Evolutionary conservation across 2,329 filamentous ascomycete species (phyloP).

Genomic region (Aspergillus uvarum): DNA sequence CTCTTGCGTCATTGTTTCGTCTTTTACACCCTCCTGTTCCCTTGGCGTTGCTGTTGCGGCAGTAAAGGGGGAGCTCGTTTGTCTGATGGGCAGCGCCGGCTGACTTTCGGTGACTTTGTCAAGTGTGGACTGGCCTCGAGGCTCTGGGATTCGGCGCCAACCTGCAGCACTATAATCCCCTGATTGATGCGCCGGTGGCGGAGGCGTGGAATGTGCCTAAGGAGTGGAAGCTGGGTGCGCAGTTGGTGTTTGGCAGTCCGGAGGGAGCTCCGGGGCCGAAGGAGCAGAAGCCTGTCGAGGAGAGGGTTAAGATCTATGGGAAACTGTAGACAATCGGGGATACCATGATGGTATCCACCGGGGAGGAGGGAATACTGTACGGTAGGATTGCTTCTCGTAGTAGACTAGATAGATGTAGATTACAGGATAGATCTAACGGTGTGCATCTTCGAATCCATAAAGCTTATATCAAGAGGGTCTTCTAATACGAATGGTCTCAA

Average conservation of each 20-base stretch:
- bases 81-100: neutral
- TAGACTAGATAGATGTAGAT: no score
- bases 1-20: no score
- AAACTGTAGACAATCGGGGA: conserved; percentile 14
- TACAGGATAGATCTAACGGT: no score
- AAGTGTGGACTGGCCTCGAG: conserved; percentile 77
- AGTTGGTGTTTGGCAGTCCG: conserved; percentile 76
- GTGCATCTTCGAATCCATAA: no score
- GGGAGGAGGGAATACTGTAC: no score
- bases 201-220: conserved; percentile 68
- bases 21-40: neutral
- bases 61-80: neutral
- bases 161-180: conserved; percentile 90
- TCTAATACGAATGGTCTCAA: no score
- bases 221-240: conserved; percentile 74
- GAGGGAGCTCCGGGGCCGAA: conserved; percentile 61
- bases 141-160: conserved; percentile 82
- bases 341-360: no score
- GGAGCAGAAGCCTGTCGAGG: conserved; percentile 62
- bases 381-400: no score
- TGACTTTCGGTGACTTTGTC: neutral
- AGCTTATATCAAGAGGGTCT: no score
- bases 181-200: conserved; percentile 72
- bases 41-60: neutral
- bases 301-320: conserved; percentile 65